Evolutionary conservation across 1,139 yeast species (phyloP).

Genomic region (Hyphopichia buzzinii): DNA sequence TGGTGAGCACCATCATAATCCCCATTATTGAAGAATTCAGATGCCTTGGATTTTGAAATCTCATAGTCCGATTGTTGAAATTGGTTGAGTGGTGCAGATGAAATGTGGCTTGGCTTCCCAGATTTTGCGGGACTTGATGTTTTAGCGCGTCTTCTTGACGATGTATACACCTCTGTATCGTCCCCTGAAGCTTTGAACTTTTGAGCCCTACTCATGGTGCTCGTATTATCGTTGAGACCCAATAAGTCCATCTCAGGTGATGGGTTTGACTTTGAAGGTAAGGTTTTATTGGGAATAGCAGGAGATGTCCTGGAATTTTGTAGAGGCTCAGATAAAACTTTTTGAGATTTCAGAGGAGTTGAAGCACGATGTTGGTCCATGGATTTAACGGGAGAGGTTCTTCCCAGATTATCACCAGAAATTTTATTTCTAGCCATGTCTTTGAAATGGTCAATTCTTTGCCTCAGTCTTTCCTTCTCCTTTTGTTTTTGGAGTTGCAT

Average conservation of each 20-base stretch:
- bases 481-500: slow-evolving; percentile 39
- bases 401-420: slow-evolving; percentile 11
- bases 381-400: slow-evolving; percentile 7
- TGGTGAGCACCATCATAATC: slow-evolving; percentile 69
- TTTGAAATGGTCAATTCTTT: slow-evolving; percentile 22
- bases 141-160: slow-evolving; percentile 14
- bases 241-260: slow-evolving; percentile 20
- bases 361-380: slow-evolving; percentile 6
- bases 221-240: slow-evolving; percentile 10
- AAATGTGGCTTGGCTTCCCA: neutral
- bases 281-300: neutral
- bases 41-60: slow-evolving; percentile 59
- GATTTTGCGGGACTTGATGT: neutral
- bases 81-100: slow-evolving; percentile 30
- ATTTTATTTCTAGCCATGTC: slow-evolving; percentile 18
- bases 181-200: slow-evolving; percentile 13
- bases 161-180: slow-evolving; percentile 15
- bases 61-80: slow-evolving; percentile 51
- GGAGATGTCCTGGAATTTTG: neutral
- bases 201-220: slow-evolving; percentile 18
- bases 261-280: neutral
- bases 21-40: slow-evolving; percentile 70
- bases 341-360: neutral
- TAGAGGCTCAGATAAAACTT: neutral
- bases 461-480: slow-evolving; percentile 34